phyloP scores from a whole-genome alignment of 352 stramenopile species.

The Globisporangium cystogenes region DNA sequence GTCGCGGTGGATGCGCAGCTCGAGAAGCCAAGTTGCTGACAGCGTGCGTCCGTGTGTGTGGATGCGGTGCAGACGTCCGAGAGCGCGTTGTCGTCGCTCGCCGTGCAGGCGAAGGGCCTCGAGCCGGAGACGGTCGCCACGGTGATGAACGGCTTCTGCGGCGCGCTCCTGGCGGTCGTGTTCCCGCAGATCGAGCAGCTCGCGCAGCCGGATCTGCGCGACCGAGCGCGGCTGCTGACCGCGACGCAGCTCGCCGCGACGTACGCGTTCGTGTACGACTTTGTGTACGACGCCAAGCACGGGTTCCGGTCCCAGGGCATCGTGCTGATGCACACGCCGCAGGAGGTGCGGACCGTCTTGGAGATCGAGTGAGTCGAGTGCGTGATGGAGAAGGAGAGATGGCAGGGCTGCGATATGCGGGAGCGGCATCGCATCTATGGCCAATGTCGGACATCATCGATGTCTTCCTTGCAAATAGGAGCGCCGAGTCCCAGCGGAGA shows the following conservation, averaged over 20 bases:
- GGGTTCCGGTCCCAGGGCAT: constrained; percentile 29
- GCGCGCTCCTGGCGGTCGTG: constrained; percentile 34
- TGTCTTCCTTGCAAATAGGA: neutral
- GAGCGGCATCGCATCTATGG: too few relatives aligned
- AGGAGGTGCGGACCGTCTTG: constrained; percentile 56
- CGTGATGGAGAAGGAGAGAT: neutral
- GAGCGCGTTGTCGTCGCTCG: neutral
- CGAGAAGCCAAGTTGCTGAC: neutral
- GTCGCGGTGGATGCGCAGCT: neutral
- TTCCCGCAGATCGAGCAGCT: constrained; percentile 54
- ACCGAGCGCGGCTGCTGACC: constrained; percentile 33
- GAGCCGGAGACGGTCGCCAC: constrained; percentile 40
- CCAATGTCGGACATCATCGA: too few relatives aligned
- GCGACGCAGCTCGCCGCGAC: constrained; percentile 28
- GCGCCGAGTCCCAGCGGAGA: constrained; percentile 1
- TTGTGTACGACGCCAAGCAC: constrained; percentile 41
- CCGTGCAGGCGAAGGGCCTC: constrained; percentile 17
- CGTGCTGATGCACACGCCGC: constrained; percentile 48
- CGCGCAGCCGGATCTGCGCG: constrained; percentile 36
- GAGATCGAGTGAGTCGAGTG: constrained; percentile 36
- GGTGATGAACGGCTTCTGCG: constrained; percentile 53
- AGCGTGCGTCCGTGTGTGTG: neutral
- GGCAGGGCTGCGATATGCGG: neutral
- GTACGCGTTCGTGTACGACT: constrained; percentile 54
- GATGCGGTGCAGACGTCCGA: neutral